These are phyloP conservation scores for Astrocystis sublimbata DNA, from an alignment of 495 filamentous ascomycete genomes.

Conservation along the genomic window DNA sequence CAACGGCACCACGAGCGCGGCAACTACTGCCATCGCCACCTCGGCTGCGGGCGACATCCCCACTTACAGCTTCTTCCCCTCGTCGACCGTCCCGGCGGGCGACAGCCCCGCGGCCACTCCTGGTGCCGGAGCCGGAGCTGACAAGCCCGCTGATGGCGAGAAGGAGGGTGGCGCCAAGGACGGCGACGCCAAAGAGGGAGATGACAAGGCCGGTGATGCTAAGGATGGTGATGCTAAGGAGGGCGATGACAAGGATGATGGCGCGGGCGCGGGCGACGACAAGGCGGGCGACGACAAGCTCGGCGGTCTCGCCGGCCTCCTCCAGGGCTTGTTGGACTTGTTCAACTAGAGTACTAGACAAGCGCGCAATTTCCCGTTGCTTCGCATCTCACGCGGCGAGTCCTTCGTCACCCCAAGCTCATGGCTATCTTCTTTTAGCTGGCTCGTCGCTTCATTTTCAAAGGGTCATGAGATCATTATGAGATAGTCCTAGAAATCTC, in stretches of 20 bases:
- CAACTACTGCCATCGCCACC: no score
- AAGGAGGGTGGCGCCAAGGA: background rate
- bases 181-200: background rate
- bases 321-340: conserved; percentile 4
- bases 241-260: background rate
- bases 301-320: background rate
- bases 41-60: background rate
- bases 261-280: background rate
- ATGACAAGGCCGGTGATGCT: background rate
- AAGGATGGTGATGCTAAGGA: background rate
- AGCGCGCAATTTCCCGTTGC: background rate
- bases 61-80: conserved; percentile 9
- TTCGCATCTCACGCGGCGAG: background rate
- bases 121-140: background rate
- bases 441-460: background rate
- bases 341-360: background rate
- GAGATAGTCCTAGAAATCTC: background rate
- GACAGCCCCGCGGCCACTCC: background rate
- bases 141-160: background rate
- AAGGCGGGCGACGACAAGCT: background rate
- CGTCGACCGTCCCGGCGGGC: background rate
- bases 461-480: no score
- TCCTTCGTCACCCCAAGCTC: no score
- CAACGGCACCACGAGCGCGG: background rate
- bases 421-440: background rate